Evolutionary conservation across 805 yeast species (phyloP), one percentile per base, ranked within the genome.

Genomic region (Metschnikowia lachancei): DNA sequence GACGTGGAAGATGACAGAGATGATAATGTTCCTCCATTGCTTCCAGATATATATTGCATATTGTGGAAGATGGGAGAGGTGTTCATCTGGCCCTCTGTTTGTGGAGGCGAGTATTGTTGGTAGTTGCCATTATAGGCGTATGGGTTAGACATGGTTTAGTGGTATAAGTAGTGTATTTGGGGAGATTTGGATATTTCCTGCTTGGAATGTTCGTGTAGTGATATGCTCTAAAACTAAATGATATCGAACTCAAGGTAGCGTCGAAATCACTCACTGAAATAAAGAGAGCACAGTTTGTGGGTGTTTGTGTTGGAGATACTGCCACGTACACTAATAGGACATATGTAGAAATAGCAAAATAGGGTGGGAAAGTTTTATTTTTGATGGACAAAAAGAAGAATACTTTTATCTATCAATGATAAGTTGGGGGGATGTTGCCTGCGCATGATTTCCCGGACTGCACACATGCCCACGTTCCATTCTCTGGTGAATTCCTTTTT

Each of bases 41-140:
- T 36, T 11, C 56, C 56, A 7, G 45, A 22, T 14, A 56, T 40
- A 45, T 64, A 65, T 19, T 57, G 57, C 48, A 62, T 43, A 42
- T 56, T 59, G 45, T 57, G 63, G 47, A 66, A 65, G 14, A 64
- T 61, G 14, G 72, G 72, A 29, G 69, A 63, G 9, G 57, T 54
- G 41, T 57, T 55, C 42, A 57, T 56, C 36, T 55, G 50, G 32
- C 49, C 56, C 51, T 64, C 61, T 20, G 57, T 53, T 46, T 59
- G 50, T 41, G 54, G 55, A 41, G 72, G 72, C 31, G 70, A 64
- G 48, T 60, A 65, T 35, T 63, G 68, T 43, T 59, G 68, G 49
- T 63, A 66, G 38, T 24, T 14, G 17, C 45, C 39, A 50, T 60
- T 62, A 47, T 65, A 69, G 39, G 64, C 57, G 53, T 68, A 69